Percentiles rank a stretch among this genome's conserved stretches.
These are phyloP conservation scores for Thermothelomyces thermophilus DNA, from an alignment of 2,329 filamentous ascomycete species.

Conservation along the genomic window DNA sequence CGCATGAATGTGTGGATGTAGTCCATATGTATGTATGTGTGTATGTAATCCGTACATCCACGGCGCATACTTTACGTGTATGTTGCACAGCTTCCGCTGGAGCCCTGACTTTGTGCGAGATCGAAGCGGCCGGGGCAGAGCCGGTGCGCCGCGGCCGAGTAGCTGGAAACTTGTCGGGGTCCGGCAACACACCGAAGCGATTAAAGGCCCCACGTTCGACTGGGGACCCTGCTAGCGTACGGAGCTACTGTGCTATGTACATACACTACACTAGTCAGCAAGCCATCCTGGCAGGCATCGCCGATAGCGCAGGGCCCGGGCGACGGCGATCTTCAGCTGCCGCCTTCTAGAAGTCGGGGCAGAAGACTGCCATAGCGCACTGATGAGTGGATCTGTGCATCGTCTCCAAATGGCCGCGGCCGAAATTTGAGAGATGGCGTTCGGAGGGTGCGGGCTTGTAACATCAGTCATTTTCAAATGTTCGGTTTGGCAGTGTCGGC, in stretches of 20 bases:
- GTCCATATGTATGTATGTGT: no score
- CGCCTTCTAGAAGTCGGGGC: conserved; percentile 9
- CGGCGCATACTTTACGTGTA: no score
- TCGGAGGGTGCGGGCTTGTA: no score
- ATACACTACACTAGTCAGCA: no score
- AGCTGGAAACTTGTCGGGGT: conserved; percentile 18
- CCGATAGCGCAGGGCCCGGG: conserved; percentile 1
- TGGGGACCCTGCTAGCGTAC: not conserved
- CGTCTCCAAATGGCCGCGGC: conserved; percentile 7
- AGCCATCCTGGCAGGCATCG: conserved; percentile 1
- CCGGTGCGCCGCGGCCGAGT: conserved; percentile 21
- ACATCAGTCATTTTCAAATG: no score
- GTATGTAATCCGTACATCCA: no score
- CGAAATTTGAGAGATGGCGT: no score
- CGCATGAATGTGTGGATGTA: no score
- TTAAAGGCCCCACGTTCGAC: conserved; percentile 4
- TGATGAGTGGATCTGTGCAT: not conserved
- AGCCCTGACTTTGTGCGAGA: not conserved
- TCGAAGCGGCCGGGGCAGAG: not conserved
- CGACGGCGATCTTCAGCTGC: not conserved
- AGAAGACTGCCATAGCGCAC: not conserved
- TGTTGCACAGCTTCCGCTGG: conserved; percentile 10
- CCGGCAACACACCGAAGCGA: conserved; percentile 12
- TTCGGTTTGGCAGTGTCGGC: not conserved
- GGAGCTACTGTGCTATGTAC: no score